Percentiles rank a stretch among this genome's conserved stretches.
These are phyloP conservation scores for Solanum acaule DNA, from an alignment of 257 asterid species.

Conservation along the genomic window DNA sequence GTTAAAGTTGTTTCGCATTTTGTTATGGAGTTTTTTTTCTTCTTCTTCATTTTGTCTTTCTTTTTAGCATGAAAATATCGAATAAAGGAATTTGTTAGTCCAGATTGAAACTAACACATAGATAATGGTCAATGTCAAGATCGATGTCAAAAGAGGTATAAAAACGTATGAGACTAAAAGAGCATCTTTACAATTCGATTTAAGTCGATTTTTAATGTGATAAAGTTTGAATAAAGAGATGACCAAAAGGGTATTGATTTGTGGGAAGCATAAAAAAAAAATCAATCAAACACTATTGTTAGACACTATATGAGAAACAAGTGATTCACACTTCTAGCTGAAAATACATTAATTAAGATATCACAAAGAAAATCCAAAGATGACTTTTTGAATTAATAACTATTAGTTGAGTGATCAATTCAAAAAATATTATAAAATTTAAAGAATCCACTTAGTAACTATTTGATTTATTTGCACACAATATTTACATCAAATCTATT, in stretches of 20 bases:
- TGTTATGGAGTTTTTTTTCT: too few species aligned
- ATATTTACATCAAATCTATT: too few species aligned
- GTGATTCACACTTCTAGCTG: neutral
- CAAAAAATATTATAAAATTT: neutral
- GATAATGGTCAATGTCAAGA: neutral
- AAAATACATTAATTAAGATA: neutral
- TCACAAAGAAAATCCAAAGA: too few species aligned
- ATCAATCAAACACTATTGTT: too few species aligned
- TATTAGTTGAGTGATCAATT: neutral
- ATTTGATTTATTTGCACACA: too few species aligned
- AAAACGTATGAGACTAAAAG: neutral
- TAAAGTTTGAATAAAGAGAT: too few species aligned
- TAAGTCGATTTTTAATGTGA: too few species aligned
- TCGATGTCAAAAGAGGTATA: neutral
- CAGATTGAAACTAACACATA: neutral
- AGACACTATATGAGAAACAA: neutral
- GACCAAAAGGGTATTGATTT: too few species aligned
- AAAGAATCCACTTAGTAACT: neutral
- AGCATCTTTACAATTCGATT: too few species aligned
- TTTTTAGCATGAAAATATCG: too few species aligned
- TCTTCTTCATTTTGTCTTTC: accelerated
- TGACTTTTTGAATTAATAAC: neutral
- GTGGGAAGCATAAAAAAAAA: too few species aligned
- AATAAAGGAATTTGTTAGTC: too few species aligned
- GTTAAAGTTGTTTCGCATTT: neutral